Conservation (phyloP, 2,329 filamentous ascomycete species). For the Ophiostoma tasmaniense region DNA sequence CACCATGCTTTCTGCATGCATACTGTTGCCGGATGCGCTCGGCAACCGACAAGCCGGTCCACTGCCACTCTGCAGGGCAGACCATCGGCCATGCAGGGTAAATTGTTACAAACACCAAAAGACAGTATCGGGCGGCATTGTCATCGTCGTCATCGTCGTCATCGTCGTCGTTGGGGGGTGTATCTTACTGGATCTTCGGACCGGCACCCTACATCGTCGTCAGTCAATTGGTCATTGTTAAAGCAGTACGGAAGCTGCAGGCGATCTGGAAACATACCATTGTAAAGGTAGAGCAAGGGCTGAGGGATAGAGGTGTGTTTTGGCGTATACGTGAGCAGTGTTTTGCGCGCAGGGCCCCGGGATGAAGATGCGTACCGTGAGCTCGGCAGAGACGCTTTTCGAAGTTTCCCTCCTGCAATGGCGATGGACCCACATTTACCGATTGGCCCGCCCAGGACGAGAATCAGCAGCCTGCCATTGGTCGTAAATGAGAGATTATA, state of each 20-base stretch:
- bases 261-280: constrained; percentile 40
- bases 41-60: neutral
- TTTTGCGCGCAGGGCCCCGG: neutral
- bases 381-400: constrained; percentile 11
- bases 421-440: constrained; percentile 2
- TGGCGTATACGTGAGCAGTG: neutral
- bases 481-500: neutral
- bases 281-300: constrained; percentile 21
- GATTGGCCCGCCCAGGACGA: constrained; percentile 6
- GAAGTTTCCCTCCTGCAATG: constrained; percentile 3
- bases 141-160: neutral
- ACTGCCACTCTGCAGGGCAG: neutral
- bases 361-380: neutral
- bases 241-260: neutral
- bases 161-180: neutral
- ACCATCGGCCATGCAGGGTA: neutral
- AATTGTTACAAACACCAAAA: neutral
- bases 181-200: constrained; percentile 50
- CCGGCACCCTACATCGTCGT: constrained; percentile 59
- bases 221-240: neutral
- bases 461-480: constrained; percentile 20
- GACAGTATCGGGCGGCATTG: no score
- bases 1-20: neutral
- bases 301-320: neutral
- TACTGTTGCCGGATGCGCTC: neutral